Conservation (phyloP, 164 flowering plant species). For the Tinospora cordifolia region DNA sequence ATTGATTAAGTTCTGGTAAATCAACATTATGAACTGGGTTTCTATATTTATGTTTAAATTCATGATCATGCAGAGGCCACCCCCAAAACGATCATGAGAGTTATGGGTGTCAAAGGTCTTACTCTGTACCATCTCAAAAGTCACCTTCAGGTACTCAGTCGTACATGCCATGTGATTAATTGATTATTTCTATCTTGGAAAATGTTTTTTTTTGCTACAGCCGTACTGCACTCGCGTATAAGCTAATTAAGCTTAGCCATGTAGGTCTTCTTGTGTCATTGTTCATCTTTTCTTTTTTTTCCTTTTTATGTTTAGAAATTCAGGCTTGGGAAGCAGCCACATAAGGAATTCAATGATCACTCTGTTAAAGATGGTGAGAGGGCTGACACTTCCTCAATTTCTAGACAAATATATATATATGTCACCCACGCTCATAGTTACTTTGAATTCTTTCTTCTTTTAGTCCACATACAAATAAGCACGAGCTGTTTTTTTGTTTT, state of each 20-base stretch:
- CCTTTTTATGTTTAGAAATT: constrained; percentile 52
- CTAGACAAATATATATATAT: not conserved
- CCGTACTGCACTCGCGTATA: not conserved
- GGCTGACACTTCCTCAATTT: constrained; percentile 11
- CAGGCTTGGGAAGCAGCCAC: constrained; percentile 99
- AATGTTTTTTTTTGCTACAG: not conserved
- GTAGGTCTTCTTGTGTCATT: not conserved
- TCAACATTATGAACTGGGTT: no score
- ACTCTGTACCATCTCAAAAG: constrained; percentile 99
- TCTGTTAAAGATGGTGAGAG: constrained; percentile 74
- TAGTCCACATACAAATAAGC: not conserved
- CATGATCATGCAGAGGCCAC: constrained; percentile 72
- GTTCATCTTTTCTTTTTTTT: constrained; percentile 4
- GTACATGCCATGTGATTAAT: not conserved
- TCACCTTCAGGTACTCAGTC: constrained; percentile 86
- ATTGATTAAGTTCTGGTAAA: not conserved
- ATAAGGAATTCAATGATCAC: constrained; percentile 92
- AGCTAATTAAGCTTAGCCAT: not conserved
- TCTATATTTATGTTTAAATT: not conserved
- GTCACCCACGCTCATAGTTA: not conserved
- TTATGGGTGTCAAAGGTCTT: constrained; percentile 98
- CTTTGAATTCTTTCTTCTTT: not conserved
- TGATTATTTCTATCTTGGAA: not conserved
- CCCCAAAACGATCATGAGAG: constrained; percentile 97
- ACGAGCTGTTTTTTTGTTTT: not conserved